Evolutionary conservation across 2,329 filamentous ascomycete genomes (phyloP), one percentile per base, ranked within the genome.

Genomic region (Pseudogymnoascus sp.): DNA sequence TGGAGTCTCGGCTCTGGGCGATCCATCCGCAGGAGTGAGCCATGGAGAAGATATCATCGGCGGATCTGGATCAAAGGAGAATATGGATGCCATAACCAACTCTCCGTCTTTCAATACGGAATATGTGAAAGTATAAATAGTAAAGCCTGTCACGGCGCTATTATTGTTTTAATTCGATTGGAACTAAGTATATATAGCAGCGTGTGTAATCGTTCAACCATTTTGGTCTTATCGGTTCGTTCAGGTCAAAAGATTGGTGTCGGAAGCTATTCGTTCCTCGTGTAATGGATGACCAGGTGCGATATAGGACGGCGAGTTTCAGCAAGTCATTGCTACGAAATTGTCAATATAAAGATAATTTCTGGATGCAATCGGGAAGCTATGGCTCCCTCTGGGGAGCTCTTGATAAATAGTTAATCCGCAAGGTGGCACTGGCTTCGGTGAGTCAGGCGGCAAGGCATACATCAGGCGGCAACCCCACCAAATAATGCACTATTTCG

Each of bases 41-140:
- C 95, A 99, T 15, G 95, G 95, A 17, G 93, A 97, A 13, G 90
- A 88, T 36, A 97, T 91, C 74, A 90, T 82, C 1, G 91, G 90
- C 53, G 92, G 91, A 68, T 96, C 89, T 2, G 91, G 87, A 66
- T 97, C 91, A 74, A 90, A 99, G 0, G 93, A 97, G 74, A 99
- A 99, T 69, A 99, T 91, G 11, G 93, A 97, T 64, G 95, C 93
- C 90, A 95, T 96, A 66, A 47, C 28, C n/a, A 53, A 53, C 33
- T 19, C 28, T 8, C 26, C 28, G 50, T 28, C 28, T 33, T 57
- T 57, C 13, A 42, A 42, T 13, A 17, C 13, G 15, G 31, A 44
- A 50, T 28, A 26, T 64, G 36, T 50, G 33, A 64, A 36, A 28
- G 28, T 21, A 64, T 28, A 15, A 50, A 33, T 61, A 10, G 38